phyloP scores from a whole-genome alignment of 208 protist genomes.

The Trypanosoma brucei region DNA sequence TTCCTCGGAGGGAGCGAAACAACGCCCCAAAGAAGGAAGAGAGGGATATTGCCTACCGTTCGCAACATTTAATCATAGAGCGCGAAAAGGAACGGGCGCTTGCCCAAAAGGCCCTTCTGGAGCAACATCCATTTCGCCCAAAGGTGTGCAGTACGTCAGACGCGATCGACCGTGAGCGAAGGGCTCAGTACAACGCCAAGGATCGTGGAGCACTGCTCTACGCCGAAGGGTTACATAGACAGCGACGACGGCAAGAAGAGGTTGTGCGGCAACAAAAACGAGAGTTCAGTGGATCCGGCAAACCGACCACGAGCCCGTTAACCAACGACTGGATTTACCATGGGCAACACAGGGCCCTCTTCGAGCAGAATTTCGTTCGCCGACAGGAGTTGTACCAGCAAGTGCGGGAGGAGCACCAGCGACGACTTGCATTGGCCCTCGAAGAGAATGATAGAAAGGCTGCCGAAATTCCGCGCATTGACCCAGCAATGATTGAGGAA shows the following conservation, averaged over 20 bases:
- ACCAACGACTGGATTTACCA: conserved; percentile 66
- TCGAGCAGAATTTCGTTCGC: conserved; percentile 57
- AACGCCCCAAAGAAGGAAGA: conserved; percentile 4
- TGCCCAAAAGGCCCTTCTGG: conserved; percentile 23
- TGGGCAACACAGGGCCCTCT: conserved; percentile 67
- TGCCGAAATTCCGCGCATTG: conserved; percentile 10
- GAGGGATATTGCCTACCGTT: conserved; percentile 16
- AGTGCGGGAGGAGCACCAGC: conserved; percentile 47
- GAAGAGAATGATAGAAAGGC: conserved; percentile 12
- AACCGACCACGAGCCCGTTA: conserved; percentile 51
- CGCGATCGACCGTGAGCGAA: conserved; percentile 35
- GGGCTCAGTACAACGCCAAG: conserved; percentile 3
- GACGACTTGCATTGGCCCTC: conserved; percentile 16
- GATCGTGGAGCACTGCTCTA: conserved; percentile 45
- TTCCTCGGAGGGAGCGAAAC: not conserved
- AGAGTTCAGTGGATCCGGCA: conserved; percentile 12
- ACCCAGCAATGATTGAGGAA: conserved; percentile 23
- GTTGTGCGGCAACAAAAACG: conserved; percentile 6
- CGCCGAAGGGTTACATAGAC: conserved; percentile 24
- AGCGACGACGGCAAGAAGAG: conserved; percentile 15
- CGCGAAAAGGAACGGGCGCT: conserved; percentile 29
- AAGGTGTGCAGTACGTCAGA: conserved; percentile 57
- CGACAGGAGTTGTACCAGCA: conserved; percentile 67
- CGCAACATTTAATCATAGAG: conserved; percentile 40
- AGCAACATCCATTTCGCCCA: conserved; percentile 46